Conservation (phyloP, 1,284 basidiomycete genomes). For the Gomphus sp. region DNA sequence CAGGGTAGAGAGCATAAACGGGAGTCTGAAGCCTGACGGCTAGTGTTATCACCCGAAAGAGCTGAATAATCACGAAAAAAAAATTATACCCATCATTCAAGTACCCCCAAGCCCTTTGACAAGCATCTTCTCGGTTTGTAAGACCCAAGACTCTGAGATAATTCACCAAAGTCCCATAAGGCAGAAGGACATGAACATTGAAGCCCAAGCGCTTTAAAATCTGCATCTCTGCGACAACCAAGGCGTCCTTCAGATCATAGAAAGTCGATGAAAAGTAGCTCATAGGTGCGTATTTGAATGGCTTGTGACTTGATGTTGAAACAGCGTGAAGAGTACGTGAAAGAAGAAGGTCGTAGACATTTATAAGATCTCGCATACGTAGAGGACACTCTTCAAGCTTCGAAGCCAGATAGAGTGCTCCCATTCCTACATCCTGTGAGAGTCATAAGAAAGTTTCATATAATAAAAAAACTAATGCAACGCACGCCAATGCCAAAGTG, state of each 20-base stretch:
- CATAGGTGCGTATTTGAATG: constrained; percentile 75
- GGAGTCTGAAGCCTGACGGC: constrained; percentile 74
- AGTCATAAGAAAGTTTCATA: constrained; percentile 3
- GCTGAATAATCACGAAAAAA: constrained; percentile 23
- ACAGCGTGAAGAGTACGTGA: constrained; percentile 47
- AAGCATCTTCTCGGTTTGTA: constrained; percentile 58
- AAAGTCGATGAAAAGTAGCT: constrained; percentile 78
- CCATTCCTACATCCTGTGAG: constrained; percentile 82
- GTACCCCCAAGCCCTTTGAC: constrained; percentile 79
- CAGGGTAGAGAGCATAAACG: constrained; percentile 79
- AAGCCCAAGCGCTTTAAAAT: constrained; percentile 90
- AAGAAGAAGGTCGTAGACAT: constrained; percentile 83
- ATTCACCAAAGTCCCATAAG: constrained; percentile 92
- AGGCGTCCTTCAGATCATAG: constrained; percentile 81
- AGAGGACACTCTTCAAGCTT: constrained; percentile 94
- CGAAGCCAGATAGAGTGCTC: constrained; percentile 87
- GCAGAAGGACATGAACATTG: constrained; percentile 82
- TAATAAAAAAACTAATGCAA: constrained; percentile 14
- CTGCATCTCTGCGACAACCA: constrained; percentile 97
- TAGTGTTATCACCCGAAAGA: not conserved
- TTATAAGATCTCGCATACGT: constrained; percentile 89
- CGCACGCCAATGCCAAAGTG: constrained; percentile 85
- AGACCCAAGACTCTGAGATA: constrained; percentile 89
- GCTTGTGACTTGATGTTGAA: constrained; percentile 16
- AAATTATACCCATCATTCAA: constrained; percentile 72